These are phyloP conservation scores for Colletotrichum sp. DNA, from an alignment of 2,329 filamentous ascomycete genomes.

Conservation along the genomic window DNA sequence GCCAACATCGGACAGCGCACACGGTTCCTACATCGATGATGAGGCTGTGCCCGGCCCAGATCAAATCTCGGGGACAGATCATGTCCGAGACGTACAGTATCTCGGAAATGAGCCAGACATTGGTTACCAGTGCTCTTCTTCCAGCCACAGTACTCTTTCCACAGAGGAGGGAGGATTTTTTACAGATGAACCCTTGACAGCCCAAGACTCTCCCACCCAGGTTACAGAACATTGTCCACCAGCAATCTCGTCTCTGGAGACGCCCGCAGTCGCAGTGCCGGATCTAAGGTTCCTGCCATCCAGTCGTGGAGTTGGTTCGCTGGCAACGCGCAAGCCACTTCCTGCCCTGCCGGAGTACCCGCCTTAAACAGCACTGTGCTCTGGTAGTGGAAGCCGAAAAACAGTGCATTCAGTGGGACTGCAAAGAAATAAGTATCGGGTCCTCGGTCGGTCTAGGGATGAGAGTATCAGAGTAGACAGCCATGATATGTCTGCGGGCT, in stretches of 20 bases:
- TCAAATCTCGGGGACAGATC: neutral
- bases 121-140: neutral
- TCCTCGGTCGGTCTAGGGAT: neutral
- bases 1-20: neutral
- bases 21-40: neutral
- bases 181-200: neutral
- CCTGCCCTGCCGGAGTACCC: slow-evolving; percentile 45
- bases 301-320: neutral
- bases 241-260: neutral
- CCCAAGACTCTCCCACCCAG: neutral
- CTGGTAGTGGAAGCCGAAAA: neutral
- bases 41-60: neutral
- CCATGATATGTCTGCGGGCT: slow-evolving; percentile 8
- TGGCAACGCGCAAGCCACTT: slow-evolving; percentile 43
- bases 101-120: neutral
- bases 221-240: neutral
- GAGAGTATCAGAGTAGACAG: neutral
- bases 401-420: neutral
- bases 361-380: neutral
- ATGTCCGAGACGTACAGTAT: neutral
- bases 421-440: neutral
- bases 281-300: slow-evolving; percentile 7
- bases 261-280: neutral
- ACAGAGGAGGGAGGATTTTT: neutral
- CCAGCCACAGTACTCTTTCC: neutral